phyloP scores from a whole-genome alignment of 1,284 basidiomycete species.

The Veloporphyrellus conicus region DNA sequence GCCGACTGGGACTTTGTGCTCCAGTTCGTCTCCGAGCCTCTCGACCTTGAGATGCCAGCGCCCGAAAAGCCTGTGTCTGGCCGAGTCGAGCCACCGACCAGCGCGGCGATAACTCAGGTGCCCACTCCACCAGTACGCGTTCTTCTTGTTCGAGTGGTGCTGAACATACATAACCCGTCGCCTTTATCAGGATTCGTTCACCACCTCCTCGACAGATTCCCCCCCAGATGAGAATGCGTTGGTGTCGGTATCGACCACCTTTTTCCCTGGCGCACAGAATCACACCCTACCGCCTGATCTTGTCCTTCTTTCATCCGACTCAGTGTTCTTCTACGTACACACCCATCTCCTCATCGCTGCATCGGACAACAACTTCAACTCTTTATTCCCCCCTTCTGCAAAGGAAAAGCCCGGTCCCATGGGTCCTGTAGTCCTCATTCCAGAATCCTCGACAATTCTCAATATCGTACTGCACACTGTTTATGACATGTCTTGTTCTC shows the following conservation, averaged over 20 bases:
- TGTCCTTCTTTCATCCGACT: constrained; percentile 63
- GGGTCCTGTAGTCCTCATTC: constrained; percentile 44
- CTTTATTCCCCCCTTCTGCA: constrained; percentile 38
- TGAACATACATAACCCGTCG: constrained; percentile 6
- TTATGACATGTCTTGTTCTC: constrained; percentile 58
- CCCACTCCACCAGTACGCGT: constrained; percentile 63
- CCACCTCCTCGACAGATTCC: constrained; percentile 44
- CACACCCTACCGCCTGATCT: constrained; percentile 53
- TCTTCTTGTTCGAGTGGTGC: constrained; percentile 2
- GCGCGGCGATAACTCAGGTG: constrained; percentile 39
- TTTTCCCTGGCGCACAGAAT: constrained; percentile 64
- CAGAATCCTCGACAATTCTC: constrained; percentile 49
- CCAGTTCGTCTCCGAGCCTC: constrained; percentile 58
- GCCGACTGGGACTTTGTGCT: constrained; percentile 60
- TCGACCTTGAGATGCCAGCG: constrained; percentile 38
- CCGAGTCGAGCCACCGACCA: constrained; percentile 20
- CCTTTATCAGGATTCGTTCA: constrained; percentile 43
- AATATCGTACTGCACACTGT: constrained; percentile 61
- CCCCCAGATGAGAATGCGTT: constrained; percentile 40
- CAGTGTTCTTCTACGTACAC: constrained; percentile 72
- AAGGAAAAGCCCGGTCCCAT: constrained; percentile 35
- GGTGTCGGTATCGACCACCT: constrained; percentile 75
- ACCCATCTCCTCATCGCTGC: constrained; percentile 43
- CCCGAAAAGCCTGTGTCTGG: constrained; percentile 37
- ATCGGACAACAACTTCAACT: constrained; percentile 55